These are phyloP conservation scores for Mallotus nudiflorus DNA, from an alignment of 345 rosid species.

Conservation along the genomic window DNA sequence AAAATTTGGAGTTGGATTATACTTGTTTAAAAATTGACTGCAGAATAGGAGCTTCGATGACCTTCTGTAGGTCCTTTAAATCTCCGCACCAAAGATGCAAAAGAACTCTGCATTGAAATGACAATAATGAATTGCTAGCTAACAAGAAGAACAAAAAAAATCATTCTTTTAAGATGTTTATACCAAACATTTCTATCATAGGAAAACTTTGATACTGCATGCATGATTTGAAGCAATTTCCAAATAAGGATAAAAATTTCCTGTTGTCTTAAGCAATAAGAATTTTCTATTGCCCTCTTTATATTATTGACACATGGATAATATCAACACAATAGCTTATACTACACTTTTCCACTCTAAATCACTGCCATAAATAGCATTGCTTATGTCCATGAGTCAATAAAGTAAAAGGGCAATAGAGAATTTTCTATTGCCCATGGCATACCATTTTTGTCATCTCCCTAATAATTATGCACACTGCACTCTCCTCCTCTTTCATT, in stretches of 20 bases:
- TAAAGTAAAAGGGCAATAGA: too few species aligned
- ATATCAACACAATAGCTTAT: too few species aligned
- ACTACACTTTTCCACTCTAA: too few species aligned
- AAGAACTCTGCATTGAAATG: slow-evolving; percentile 50
- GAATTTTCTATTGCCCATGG: too few species aligned
- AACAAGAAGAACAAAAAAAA: not conserved
- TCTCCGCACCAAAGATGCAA: slow-evolving; percentile 53
- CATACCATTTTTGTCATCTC: too few species aligned
- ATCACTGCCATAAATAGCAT: too few species aligned
- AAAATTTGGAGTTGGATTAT: not conserved
- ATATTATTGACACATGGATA: too few species aligned
- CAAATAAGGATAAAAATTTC: not conserved
- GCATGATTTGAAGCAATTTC: not conserved
- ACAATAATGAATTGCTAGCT: slow-evolving; percentile 1
- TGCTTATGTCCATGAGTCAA: too few species aligned
- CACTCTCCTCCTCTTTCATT: not conserved
- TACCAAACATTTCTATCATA: not conserved
- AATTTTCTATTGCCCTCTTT: too few species aligned
- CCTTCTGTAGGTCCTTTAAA: slow-evolving; percentile 60
- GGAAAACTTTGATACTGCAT: not conserved
- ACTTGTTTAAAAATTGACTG: slow-evolving; percentile 56
- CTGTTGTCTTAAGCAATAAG: too few species aligned
- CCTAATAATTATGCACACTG: not conserved
- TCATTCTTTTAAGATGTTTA: not conserved
- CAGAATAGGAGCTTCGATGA: slow-evolving; percentile 63